Percentiles rank a stretch among this genome's conserved stretches.
Conservation (phyloP, 2,329 filamentous ascomycete genomes). For the Colletotrichum graminicola region DNA sequence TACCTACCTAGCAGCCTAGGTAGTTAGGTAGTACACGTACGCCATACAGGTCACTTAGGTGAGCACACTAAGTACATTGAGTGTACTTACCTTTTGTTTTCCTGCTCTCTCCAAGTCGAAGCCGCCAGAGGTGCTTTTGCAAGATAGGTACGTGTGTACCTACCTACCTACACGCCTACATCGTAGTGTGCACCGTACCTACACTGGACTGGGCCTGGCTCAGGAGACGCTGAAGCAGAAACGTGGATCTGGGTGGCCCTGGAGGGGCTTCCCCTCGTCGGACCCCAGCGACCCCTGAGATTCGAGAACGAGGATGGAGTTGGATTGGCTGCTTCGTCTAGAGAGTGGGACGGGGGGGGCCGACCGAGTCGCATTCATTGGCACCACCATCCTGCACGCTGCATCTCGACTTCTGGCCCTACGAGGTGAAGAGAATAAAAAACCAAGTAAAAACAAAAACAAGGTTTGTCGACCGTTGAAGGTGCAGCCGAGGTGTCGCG, state of each 20-base stretch:
- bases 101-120: no score
- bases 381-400: conserved; percentile 11
- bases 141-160: no score
- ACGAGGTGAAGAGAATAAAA: background rate
- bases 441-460: background rate
- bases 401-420: conserved; percentile 22
- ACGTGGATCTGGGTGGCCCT: background rate
- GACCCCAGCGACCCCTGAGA: conserved; percentile 39
- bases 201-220: background rate
- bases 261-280: conserved; percentile 14
- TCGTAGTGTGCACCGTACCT: no score
- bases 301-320: background rate
- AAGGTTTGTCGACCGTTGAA: background rate
- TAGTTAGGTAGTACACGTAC: no score
- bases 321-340: conserved; percentile 23
- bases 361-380: background rate
- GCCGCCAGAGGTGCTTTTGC: no score
- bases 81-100: no score
- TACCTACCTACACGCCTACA: no score
- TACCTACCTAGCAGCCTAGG: no score
- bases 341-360: background rate
- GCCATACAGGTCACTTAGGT: no score
- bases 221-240: conserved; percentile 6
- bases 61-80: no score
- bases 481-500: background rate